These are phyloP conservation scores for Cicer arietinum DNA, from an alignment of 306 rosid species.

Conservation along the genomic window DNA sequence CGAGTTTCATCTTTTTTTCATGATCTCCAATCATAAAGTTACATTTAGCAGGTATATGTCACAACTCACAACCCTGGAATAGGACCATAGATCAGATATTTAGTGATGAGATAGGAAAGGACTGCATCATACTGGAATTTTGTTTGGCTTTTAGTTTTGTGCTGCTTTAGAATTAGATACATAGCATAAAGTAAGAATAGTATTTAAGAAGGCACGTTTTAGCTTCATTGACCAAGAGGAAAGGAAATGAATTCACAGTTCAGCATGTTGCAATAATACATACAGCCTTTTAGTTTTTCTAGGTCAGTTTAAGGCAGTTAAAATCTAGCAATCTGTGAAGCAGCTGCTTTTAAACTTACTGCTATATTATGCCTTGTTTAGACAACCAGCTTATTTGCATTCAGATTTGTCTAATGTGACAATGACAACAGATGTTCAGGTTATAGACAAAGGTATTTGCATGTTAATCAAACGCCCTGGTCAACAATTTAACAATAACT, in stretches of 20 bases:
- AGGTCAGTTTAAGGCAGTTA: too few relatives aligned
- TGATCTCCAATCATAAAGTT: too few relatives aligned
- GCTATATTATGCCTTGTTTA: too few relatives aligned
- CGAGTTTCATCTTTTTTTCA: too few relatives aligned
- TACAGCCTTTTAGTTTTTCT: too few relatives aligned
- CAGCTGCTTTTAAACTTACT: too few relatives aligned
- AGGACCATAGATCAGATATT: not conserved
- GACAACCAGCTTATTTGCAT: too few relatives aligned
- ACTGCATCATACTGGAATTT: not conserved
- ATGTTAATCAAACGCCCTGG: not conserved
- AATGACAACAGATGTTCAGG: not conserved
- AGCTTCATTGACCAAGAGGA: not conserved
- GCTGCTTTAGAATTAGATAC: not conserved
- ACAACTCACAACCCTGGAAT: not conserved
- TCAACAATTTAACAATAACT: slow-evolving; percentile 10
- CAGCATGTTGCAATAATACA: too few relatives aligned
- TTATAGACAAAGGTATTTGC: not conserved
- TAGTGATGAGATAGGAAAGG: slow-evolving; percentile 2
- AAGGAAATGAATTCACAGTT: too few relatives aligned
- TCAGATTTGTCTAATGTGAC: slow-evolving; percentile 5
- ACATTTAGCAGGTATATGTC: too few relatives aligned
- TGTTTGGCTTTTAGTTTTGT: not conserved
- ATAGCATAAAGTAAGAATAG: not conserved
- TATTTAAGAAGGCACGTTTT: not conserved
- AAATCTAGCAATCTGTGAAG: too few relatives aligned